Percentiles rank a stretch among this genome's conserved stretches.
Evolutionary conservation across 352 stramenopile genomes (phyloP).

Genomic region (Phytopythium cucurbitacearum): DNA sequence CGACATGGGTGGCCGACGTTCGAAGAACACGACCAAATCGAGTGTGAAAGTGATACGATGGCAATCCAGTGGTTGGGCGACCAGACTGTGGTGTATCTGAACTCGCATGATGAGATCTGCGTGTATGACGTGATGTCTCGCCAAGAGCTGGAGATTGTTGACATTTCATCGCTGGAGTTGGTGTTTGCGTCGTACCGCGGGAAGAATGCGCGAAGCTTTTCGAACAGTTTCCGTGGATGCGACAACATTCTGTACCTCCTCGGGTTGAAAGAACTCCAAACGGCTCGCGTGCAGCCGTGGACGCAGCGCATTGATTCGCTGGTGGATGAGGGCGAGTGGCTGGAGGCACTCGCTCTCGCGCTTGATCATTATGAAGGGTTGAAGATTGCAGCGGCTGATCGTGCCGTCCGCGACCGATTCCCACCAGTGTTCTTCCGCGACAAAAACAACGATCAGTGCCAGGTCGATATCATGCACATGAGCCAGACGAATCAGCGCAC

Average conservation of each 20-base stretch:
- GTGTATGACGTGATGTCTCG: conserved; percentile 96
- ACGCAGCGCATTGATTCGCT: conserved; percentile 92
- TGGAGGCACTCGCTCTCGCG: conserved; percentile 94
- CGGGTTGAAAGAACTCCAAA: conserved; percentile 91
- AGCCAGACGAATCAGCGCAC: conserved; percentile 87
- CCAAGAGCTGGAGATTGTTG: conserved; percentile 92
- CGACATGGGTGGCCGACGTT: conserved; percentile 93
- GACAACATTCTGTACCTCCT: conserved; percentile 93
- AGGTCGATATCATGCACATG: conserved; percentile 89
- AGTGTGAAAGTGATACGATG: conserved; percentile 85
- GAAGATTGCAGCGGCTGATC: conserved; percentile 72
- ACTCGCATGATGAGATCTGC: conserved; percentile 93
- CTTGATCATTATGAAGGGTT: conserved; percentile 95
- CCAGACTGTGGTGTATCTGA: conserved; percentile 94
- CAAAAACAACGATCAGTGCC: conserved; percentile 86
- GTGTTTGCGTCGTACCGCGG: conserved; percentile 92
- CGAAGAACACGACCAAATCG: conserved; percentile 92
- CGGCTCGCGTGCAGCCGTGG: conserved; percentile 89
- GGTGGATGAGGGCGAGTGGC: conserved; percentile 95
- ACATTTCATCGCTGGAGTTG: conserved; percentile 91
- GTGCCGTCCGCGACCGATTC: conserved; percentile 81
- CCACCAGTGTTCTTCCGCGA: conserved; percentile 87
- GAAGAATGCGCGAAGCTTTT: conserved; percentile 79
- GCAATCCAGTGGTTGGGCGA: conserved; percentile 96
- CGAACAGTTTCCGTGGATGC: conserved; percentile 89